phyloP scores from a whole-genome alignment of 805 yeast species.

The Starmera caribaea region DNA sequence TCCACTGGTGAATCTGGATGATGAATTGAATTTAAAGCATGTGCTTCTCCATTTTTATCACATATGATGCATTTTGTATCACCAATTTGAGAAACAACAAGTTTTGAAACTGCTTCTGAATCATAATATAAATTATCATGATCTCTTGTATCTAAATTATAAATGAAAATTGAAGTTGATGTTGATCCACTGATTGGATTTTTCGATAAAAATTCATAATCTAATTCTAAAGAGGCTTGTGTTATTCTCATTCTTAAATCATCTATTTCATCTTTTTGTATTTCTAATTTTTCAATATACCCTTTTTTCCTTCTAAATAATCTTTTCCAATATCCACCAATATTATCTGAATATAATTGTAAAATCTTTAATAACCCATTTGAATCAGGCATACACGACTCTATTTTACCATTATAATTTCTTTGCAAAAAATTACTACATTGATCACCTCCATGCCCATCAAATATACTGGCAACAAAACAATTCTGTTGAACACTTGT shows the following conservation, averaged over 20 bases:
- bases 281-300: slow-evolving; percentile 24
- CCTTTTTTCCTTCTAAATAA: slow-evolving; percentile 42
- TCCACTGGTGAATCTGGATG: slow-evolving; percentile 84
- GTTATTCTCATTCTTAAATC: slow-evolving; percentile 55
- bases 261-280: slow-evolving; percentile 26
- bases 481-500: slow-evolving; percentile 21
- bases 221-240: slow-evolving; percentile 55
- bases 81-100: slow-evolving; percentile 84
- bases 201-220: slow-evolving; percentile 41
- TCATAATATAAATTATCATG: slow-evolving; percentile 32
- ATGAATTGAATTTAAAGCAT: slow-evolving; percentile 68
- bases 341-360: slow-evolving; percentile 41
- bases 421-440: slow-evolving; percentile 54
- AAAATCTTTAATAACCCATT: slow-evolving; percentile 34
- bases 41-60: slow-evolving; percentile 73
- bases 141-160: slow-evolving; percentile 28
- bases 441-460: slow-evolving; percentile 89
- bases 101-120: slow-evolving; percentile 51
- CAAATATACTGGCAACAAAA: slow-evolving; percentile 71
- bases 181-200: slow-evolving; percentile 48
- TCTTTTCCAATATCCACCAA: slow-evolving; percentile 80
- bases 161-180: slow-evolving; percentile 54
- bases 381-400: slow-evolving; percentile 23
- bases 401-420: slow-evolving; percentile 46
- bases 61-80: slow-evolving; percentile 85